Conservation (phyloP, 257 asterid species). For the Echites panduratus region DNA sequence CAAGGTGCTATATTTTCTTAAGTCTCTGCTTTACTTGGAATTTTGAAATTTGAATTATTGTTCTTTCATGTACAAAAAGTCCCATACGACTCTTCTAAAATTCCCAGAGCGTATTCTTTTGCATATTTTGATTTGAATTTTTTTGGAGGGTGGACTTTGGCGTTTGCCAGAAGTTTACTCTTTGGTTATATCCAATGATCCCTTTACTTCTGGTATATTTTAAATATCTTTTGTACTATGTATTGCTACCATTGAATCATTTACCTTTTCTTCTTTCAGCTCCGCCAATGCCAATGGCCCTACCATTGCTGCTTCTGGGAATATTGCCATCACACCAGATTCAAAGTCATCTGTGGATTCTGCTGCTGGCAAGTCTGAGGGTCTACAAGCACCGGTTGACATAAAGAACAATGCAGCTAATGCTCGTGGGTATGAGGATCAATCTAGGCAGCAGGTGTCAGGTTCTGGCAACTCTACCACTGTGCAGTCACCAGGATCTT, state of each 20-base stretch:
- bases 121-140: not conserved
- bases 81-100: not conserved
- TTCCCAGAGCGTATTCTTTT: not conserved
- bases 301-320: conserved; percentile 35
- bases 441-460: conserved; percentile 11
- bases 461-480: conserved; percentile 1
- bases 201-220: not conserved
- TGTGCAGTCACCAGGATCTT: conserved; percentile 16
- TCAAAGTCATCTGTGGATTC: conserved; percentile 24
- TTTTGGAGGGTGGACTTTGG: too few relatives aligned
- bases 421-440: conserved; percentile 10
- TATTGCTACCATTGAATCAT: not conserved
- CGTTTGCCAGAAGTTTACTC: not conserved
- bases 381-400: conserved; percentile 31
- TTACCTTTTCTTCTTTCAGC: conserved; percentile 43
- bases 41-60: not conserved
- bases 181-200: not conserved
- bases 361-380: conserved; percentile 30
- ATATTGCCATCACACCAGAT: conserved; percentile 27
- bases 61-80: not conserved
- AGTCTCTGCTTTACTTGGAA: not conserved
- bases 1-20: conserved; percentile 41
- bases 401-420: conserved; percentile 17
- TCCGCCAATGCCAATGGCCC: conserved; percentile 42
- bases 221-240: not conserved